Evolutionary conservation across 805 yeast genomes (phyloP).

Genomic region (Yamadazyma olivae): DNA sequence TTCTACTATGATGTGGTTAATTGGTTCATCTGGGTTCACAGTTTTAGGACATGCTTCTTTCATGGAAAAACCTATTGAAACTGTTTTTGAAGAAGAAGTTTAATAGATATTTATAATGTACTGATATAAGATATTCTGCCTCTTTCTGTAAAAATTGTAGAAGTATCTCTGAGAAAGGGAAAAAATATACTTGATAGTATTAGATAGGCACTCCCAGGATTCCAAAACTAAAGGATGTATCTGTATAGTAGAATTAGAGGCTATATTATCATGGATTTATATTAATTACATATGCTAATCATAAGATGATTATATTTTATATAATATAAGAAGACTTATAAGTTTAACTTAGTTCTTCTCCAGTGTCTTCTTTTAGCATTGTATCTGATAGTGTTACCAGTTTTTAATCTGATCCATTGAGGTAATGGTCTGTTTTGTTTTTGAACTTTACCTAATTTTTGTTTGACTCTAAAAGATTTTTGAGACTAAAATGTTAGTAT

Average conservation of each 20-base stretch:
- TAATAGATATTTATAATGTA: slow-evolving; percentile 16
- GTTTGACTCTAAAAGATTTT: slow-evolving; percentile 95
- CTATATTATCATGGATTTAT: slow-evolving; percentile 4
- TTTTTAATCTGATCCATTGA: slow-evolving; percentile 98
- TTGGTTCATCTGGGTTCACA: slow-evolving; percentile 77
- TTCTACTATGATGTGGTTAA: slow-evolving; percentile 86
- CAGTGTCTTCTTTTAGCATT: slow-evolving; percentile 99
- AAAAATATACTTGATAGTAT: no score
- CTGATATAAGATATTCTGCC: no score
- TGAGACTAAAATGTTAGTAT: slow-evolving; percentile 64
- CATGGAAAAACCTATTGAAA: slow-evolving; percentile 93
- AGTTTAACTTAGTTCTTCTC: slow-evolving; percentile 99
- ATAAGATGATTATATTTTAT: background rate
- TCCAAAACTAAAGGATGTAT: no score
- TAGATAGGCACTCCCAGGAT: no score
- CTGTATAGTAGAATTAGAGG: no score
- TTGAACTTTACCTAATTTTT: slow-evolving; percentile 97
- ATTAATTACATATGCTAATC: slow-evolving; percentile 9
- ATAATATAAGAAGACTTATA: slow-evolving; percentile 50
- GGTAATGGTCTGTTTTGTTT: slow-evolving; percentile 99
- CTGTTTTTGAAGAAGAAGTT: slow-evolving; percentile 83
- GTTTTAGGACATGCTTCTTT: slow-evolving; percentile 85
- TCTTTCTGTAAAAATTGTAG: no score
- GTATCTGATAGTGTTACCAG: slow-evolving; percentile 96
- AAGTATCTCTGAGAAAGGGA: no score